Conservation (phyloP, 495 filamentous ascomycete species). For the Hypoxylon subgilvum region DNA sequence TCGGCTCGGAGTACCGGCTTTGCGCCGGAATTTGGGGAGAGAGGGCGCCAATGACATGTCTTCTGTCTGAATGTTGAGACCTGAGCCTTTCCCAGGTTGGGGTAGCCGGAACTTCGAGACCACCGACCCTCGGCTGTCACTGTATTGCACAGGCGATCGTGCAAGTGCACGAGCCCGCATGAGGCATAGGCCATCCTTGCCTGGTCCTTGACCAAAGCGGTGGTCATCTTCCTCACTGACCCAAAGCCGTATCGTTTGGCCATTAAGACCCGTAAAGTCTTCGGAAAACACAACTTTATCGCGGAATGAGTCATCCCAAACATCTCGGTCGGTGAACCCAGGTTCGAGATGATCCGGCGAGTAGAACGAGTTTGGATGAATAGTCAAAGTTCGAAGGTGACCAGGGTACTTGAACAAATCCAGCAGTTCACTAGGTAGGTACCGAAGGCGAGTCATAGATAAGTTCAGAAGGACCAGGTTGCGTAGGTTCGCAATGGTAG, state of each 20-base stretch:
- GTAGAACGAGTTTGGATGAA: conserved; percentile 59
- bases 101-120: conserved; percentile 38
- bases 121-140: conserved; percentile 37
- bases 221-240: conserved; percentile 11
- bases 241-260: not conserved
- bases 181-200: not conserved
- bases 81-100: not conserved
- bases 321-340: not conserved
- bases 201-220: no score
- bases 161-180: conserved; percentile 8
- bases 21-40: conserved; percentile 6
- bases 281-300: not conserved
- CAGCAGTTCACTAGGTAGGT: conserved; percentile 74
- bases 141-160: conserved; percentile 42
- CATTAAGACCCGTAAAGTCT: no score
- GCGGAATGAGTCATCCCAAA: not conserved
- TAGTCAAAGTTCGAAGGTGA: conserved; percentile 44
- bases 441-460: conserved; percentile 69
- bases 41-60: conserved; percentile 21
- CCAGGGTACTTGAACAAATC: conserved; percentile 56
- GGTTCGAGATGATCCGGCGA: conserved; percentile 33
- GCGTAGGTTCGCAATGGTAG: conserved; percentile 65
- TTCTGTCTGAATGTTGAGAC: conserved; percentile 22
- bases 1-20: not conserved
- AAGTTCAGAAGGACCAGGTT: conserved; percentile 73